Conservation (phyloP, 2,329 filamentous ascomycete genomes). For the Colletotrichum sojae region DNA sequence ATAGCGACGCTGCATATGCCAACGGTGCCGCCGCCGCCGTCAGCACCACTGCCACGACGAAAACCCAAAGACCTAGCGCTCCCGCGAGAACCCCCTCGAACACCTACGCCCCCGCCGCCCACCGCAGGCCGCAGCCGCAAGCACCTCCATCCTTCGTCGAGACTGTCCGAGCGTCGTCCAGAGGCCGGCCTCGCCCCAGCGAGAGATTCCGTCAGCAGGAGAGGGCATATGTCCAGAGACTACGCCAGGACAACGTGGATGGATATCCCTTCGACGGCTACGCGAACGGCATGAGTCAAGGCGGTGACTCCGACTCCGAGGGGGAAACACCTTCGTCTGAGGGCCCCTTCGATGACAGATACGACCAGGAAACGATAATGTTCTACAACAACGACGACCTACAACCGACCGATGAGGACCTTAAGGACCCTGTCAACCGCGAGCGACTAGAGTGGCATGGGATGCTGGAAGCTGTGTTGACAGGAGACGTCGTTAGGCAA, state of each 20-base stretch:
- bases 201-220: conserved; percentile 83
- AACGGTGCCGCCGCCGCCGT: conserved; percentile 45
- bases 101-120: conserved; percentile 81
- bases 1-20: conserved; percentile 40
- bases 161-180: conserved; percentile 65
- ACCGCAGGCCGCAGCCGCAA: conserved; percentile 61
- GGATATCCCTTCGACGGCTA: conserved; percentile 68
- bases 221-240: conserved; percentile 92
- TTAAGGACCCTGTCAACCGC: conserved; percentile 88
- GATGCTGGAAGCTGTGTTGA: conserved; percentile 95
- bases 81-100: conserved; percentile 82
- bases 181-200: conserved; percentile 64
- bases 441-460: conserved; percentile 98
- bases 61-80: conserved; percentile 76
- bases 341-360: conserved; percentile 85
- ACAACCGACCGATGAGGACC: conserved; percentile 89
- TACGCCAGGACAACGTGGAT: conserved; percentile 80
- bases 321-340: conserved; percentile 92
- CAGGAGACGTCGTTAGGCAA: conserved; percentile 96
- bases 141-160: conserved; percentile 59
- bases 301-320: conserved; percentile 86
- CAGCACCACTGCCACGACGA: conserved; percentile 43
- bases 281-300: conserved; percentile 61
- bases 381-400: conserved; percentile 93
- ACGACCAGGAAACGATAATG: conserved; percentile 92